Evolutionary conservation across 2,329 filamentous ascomycete genomes (phyloP).

Genomic region (Aspergillus jensenii): DNA sequence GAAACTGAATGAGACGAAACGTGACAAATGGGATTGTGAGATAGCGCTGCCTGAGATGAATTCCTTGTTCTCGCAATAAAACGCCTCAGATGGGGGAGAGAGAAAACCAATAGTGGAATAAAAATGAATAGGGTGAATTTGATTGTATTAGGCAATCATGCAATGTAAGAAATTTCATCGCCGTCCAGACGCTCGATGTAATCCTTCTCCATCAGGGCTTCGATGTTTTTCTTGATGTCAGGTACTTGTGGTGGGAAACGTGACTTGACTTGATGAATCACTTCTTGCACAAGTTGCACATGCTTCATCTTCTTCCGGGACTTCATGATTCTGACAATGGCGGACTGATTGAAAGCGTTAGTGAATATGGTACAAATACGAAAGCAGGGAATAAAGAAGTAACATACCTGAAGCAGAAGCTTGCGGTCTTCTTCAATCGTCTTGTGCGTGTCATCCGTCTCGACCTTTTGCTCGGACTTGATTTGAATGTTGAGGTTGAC

Average conservation of each 20-base stretch:
- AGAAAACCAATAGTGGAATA: neutral
- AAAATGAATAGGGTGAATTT: too few relatives aligned
- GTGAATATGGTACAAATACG: neutral
- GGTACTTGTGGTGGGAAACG: conserved; percentile 90
- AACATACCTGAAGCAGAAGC: conserved; percentile 86
- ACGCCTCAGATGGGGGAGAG: conserved; percentile 4
- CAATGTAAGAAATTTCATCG: conserved; percentile 91
- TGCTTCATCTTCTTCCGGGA: conserved; percentile 99
- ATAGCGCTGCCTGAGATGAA: neutral
- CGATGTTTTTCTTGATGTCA: conserved; percentile 99
- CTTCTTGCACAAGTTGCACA: conserved; percentile 87
- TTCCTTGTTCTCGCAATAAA: neutral
- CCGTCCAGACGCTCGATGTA: conserved; percentile 94
- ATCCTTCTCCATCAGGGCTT: conserved; percentile 97
- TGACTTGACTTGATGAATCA: conserved; percentile 89
- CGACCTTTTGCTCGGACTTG: conserved; percentile 93
- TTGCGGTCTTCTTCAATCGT: conserved; percentile 98
- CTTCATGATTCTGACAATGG: conserved; percentile 99
- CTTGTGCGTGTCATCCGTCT: conserved; percentile 97
- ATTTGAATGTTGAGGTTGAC: conserved; percentile 94
- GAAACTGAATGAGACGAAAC: neutral
- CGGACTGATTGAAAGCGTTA: conserved; percentile 62
- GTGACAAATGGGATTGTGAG: neutral
- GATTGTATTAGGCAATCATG: conserved; percentile 52
- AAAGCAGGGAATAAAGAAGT: conserved; percentile 17